phyloP scores from a whole-genome alignment of 2,329 filamentous ascomycete genomes.

The Fusarium sacchari region DNA sequence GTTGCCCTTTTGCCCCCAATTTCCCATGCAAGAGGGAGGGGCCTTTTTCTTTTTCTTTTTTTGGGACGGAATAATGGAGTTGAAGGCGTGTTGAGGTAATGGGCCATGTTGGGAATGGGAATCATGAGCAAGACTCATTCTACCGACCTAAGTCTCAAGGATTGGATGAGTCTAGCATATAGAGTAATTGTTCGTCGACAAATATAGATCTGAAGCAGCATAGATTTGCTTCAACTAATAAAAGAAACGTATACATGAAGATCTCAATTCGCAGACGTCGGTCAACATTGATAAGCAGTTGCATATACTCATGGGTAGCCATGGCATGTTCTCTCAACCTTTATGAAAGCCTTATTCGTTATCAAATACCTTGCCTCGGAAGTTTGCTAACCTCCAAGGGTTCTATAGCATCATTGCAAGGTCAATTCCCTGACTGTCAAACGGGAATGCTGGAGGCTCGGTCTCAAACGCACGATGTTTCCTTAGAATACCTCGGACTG shows the following conservation, averaged over 20 bases:
- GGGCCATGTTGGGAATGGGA: conserved; percentile 33
- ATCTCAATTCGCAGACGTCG: background rate
- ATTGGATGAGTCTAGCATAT: conserved; percentile 32
- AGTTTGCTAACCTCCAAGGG: background rate
- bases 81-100: conserved; percentile 31
- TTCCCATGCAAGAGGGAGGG: conserved; percentile 10
- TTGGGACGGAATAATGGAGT: conserved; percentile 35
- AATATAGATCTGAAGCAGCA: conserved; percentile 35
- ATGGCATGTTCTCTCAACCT: background rate
- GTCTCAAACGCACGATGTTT: conserved; percentile 21
- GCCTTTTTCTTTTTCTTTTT: background rate
- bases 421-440: background rate
- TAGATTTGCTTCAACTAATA: conserved; percentile 33
- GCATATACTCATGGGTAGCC: background rate
- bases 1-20: conserved; percentile 15
- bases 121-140: conserved; percentile 37
- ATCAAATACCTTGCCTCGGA: background rate
- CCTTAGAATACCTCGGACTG: conserved; percentile 8
- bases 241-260: conserved; percentile 21
- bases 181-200: conserved; percentile 32
- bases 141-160: conserved; percentile 6
- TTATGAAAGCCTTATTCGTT: background rate
- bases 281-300: background rate
- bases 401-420: background rate
- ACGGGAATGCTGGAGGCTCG: conserved; percentile 12